Base-by-base conservation (phyloP, 2,329 filamentous ascomycete genomes). In the Huntiella bhutanensis region DNA sequence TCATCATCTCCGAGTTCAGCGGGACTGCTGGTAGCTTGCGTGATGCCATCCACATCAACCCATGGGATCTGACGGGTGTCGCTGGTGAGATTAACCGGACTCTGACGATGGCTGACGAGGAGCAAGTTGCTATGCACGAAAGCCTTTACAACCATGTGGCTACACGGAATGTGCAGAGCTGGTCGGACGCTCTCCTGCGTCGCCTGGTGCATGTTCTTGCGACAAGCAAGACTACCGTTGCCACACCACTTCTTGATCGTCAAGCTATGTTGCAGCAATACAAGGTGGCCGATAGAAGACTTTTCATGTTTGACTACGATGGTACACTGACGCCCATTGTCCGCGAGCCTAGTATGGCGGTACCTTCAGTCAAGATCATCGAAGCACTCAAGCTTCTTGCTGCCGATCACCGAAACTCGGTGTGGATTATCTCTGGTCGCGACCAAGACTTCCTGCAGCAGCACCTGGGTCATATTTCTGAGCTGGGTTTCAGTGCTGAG, bases 221-320 rank as follows among this genome's bases (percentile, higher is more conserved):
- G 16, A 82, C 81, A 12, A 81, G 80, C 55, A 80, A 81, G 53
- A 77, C 81, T 50, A 73, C 77, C 8, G 74, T 80, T 49, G 75
- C 80, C 3, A 96, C 88, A 1, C 88, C 88, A 0, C 70, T 80
- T 1, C 73, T 96, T 15, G 86, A 96, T 58, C 77, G 78, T 33
- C 69, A 76, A 3, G 69, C 75, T 51, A 63, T 95, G 53, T 66
- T 93, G 34, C 65, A 70, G 46, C 78, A 79, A 50, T 96, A 95
- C 61, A 75, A 77, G 50, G 66, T 71, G 35, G 77, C 85, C 3
- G 73, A 73, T 51, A 84, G 82, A 62, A 77, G 91, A 8, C 69
- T 98, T 3, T 94, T 96, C 67, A 88, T 98, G 83, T 95, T 96
- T 58, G 91, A 98, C 64, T 98, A 98, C 57, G 91, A 98, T 59